phyloP scores from a whole-genome alignment of 2,329 filamentous ascomycete genomes.

The Hypoxylon sp. region DNA sequence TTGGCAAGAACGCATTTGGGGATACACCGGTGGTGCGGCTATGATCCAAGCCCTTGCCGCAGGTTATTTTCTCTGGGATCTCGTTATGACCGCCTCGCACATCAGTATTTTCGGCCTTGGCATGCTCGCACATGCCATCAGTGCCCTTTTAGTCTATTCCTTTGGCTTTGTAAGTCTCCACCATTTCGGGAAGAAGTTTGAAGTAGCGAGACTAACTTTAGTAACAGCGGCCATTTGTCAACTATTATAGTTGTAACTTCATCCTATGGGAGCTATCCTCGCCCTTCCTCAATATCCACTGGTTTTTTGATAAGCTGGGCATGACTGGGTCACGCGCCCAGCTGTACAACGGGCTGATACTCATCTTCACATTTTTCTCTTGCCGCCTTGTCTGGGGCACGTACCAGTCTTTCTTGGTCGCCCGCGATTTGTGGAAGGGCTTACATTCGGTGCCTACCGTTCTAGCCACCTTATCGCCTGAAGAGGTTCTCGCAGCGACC shows the following conservation, averaged over 20 bases:
- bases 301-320: constrained; percentile 90
- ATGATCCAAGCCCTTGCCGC: constrained; percentile 83
- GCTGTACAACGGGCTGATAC: constrained; percentile 81
- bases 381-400: constrained; percentile 85
- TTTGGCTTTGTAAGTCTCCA: constrained; percentile 80
- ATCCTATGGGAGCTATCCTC: constrained; percentile 91
- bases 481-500: constrained; percentile 52
- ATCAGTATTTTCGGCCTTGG: constrained; percentile 81
- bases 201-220: constrained; percentile 14
- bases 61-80: constrained; percentile 89
- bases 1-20: constrained; percentile 79
- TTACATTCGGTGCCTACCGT: constrained; percentile 62
- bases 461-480: constrained; percentile 55
- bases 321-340: constrained; percentile 82
- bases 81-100: constrained; percentile 77
- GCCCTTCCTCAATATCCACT: constrained; percentile 89
- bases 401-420: constrained; percentile 78
- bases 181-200: background rate
- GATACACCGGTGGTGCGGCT: constrained; percentile 79
- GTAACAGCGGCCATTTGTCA: constrained; percentile 84
- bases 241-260: constrained; percentile 85
- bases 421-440: constrained; percentile 76
- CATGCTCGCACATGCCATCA: constrained; percentile 82
- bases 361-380: constrained; percentile 81
- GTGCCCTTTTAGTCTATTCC: constrained; percentile 80